A percentile compares a stretch with the other conserved stretches of the same genome.
Conservation (phyloP, 345 rosid genomes). For the Iberis pinnata region DNA sequence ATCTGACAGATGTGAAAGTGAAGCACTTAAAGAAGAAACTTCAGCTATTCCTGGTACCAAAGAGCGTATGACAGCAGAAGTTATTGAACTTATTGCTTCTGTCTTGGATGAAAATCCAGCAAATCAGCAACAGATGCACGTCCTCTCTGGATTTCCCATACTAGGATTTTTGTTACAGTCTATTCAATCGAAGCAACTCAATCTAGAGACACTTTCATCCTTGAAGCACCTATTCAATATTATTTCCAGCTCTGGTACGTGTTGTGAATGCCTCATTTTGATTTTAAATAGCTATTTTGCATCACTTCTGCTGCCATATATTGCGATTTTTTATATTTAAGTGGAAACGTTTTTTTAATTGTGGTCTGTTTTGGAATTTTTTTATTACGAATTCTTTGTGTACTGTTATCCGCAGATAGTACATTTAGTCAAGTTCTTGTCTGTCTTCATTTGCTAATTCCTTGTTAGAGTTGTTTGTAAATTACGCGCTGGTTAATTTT, state of each 20-base stretch:
- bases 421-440: neutral
- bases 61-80: conserved; percentile 89
- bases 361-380: neutral
- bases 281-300: conserved; percentile 3
- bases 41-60: conserved; percentile 51
- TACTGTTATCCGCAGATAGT: neutral
- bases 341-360: neutral
- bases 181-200: conserved; percentile 78
- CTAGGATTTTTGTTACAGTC: conserved; percentile 89
- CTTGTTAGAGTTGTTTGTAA: neutral
- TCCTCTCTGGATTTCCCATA: conserved; percentile 80
- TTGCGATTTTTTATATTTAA: neutral
- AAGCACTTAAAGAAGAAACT: conserved; percentile 41
- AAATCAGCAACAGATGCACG: conserved; percentile 92
- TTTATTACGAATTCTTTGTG: neutral
- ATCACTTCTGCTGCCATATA: conserved; percentile 12
- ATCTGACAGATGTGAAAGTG: conserved; percentile 72
- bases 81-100: conserved; percentile 86
- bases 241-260: conserved; percentile 66
- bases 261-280: conserved; percentile 18
- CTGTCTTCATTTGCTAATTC: conserved; percentile 19
- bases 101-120: conserved; percentile 85
- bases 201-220: conserved; percentile 84
- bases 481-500: neutral
- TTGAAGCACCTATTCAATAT: conserved; percentile 77